Base-by-base conservation (phyloP, 768 basidiomycete genomes). In the Hemileccinum rubropunctum region DNA sequence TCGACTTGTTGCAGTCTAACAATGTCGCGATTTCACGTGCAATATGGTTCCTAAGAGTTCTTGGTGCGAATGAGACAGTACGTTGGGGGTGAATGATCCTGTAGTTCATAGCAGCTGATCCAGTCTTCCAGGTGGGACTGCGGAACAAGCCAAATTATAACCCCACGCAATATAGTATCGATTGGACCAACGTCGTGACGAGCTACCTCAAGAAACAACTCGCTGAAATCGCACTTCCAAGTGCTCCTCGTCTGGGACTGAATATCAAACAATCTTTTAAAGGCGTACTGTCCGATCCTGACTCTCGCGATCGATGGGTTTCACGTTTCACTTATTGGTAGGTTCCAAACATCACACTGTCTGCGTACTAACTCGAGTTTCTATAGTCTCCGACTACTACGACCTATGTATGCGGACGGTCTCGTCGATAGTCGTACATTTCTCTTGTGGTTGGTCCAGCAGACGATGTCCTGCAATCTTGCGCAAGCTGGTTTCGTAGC, bases 221-320 rank as follows among this genome's bases (percentile, higher is more conserved):
- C 10, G 73, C 74, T 6, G 88, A 91, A 23, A 91, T 93, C 48
- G 81, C 81, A 11, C 73, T 93, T 23, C 91, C 91, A 2, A 88
- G 82, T 60, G 83, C 88, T 23, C 86, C 88, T 14, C 78, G 89
- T 33, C 79, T 78, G 11, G 86, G 84, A 8, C 66, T 90, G 44
- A 89, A 88, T 57, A 88, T 92, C 61, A 92, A 91, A 59, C 84
- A 86, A 51, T 84, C 83, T 0, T 93, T 93, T 67, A 91, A 89
- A 62, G 84, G 88, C 4, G 83, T 91, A 4, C 72, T 93, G 13
- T 77, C 84, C 3, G 91, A 93, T 42, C 58, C 71, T 1, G 86
- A 90, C 20, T 73, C 80, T 13, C 78, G 89, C 27, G 83, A 86
- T 48, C 76, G 76, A 51, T 93, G 91, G 91, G 76, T 87, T 52